Evolutionary conservation across 2,329 filamentous ascomycete species (phyloP), one percentile per base, ranked within the genome.

Genomic region (Nigrograna mackinnonii): DNA sequence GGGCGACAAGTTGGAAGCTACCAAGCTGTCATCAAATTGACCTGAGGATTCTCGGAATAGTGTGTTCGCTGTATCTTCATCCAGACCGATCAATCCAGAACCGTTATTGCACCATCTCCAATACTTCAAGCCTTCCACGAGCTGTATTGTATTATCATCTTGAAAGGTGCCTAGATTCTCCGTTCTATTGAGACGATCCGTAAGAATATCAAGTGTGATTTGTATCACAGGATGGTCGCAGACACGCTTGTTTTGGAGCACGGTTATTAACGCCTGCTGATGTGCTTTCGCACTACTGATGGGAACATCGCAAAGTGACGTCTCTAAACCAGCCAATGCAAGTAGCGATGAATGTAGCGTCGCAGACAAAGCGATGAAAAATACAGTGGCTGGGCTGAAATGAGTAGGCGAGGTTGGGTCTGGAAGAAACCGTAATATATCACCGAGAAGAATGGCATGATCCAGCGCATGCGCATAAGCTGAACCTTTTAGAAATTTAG

Each of bases 321-420:
- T n/a, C n/a, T 28, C 24, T 9, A 17, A 17, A 34, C 9, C 9
- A 34, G 9, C 31, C 9, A 9, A 7, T 34, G 31, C 7, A 17
- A 34, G 31, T 12, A 34, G 11, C 31, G 31, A 34, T 17, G 31
- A 9, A 17, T 34, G 31, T 9, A 34, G 7, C 16, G 31, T 17
- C 9, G 31, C 9, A 34, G 31, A 34, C 9, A 34, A 16, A 7
- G 31, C 31, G 17, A 34, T 34, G 31, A 34, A 34, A 17, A 34
- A 34, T 12, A 34, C 17, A 7, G 31, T 34, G 31, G 31, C 31
- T 11, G 9, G 31, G 17, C 17, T 34, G 9, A 34, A 17, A 11
- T 17, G 31, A 9, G 9, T 7, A 28, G 24, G 24, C 9, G 24
- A 9, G 9, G n/a, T 9, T 9, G 24, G n/a, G 9, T 9, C 24